A percentile compares a stretch with the other conserved stretches of the same genome.
Conservation (phyloP, 2,329 filamentous ascomycete genomes). For the Ophiostoma populinum region DNA sequence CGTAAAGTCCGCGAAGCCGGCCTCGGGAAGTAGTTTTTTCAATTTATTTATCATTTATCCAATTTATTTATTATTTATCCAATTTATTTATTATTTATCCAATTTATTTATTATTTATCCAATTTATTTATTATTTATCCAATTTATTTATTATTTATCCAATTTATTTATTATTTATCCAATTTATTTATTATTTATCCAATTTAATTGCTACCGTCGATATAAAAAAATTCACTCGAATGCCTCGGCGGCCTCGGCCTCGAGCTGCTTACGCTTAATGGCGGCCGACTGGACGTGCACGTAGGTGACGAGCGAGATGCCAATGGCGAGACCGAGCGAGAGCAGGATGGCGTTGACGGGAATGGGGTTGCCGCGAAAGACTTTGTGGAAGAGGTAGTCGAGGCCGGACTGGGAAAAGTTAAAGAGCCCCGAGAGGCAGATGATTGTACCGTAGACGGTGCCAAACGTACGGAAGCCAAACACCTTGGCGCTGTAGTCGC, state of each 20-base stretch:
- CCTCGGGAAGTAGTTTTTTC: slow-evolving; percentile 22
- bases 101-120: too few species aligned
- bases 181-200: too few species aligned
- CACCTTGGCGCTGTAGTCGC: slow-evolving; percentile 78
- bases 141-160: too few species aligned
- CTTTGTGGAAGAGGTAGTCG: slow-evolving; percentile 59
- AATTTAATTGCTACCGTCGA: too few species aligned
- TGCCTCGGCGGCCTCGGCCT: slow-evolving; percentile 17
- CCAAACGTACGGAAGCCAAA: slow-evolving; percentile 87
- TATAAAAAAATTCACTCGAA: slow-evolving; percentile 10
- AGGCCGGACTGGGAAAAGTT: slow-evolving; percentile 73
- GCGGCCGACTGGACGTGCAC: slow-evolving; percentile 31
- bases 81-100: too few species aligned
- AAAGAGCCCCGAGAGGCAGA: slow-evolving; percentile 66
- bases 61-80: too few species aligned
- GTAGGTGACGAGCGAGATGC: slow-evolving; percentile 46
- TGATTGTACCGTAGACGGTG: slow-evolving; percentile 83
- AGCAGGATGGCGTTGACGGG: slow-evolving; percentile 62
- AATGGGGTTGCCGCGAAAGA: slow-evolving; percentile 54
- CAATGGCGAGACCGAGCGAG: slow-evolving; percentile 42
- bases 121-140: too few species aligned
- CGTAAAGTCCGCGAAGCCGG: slow-evolving; percentile 39
- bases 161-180: too few species aligned
- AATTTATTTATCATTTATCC: not conserved
- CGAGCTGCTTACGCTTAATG: slow-evolving; percentile 18